Conservation (phyloP, 768 basidiomycete genomes). For the Tylopilus intermedius region DNA sequence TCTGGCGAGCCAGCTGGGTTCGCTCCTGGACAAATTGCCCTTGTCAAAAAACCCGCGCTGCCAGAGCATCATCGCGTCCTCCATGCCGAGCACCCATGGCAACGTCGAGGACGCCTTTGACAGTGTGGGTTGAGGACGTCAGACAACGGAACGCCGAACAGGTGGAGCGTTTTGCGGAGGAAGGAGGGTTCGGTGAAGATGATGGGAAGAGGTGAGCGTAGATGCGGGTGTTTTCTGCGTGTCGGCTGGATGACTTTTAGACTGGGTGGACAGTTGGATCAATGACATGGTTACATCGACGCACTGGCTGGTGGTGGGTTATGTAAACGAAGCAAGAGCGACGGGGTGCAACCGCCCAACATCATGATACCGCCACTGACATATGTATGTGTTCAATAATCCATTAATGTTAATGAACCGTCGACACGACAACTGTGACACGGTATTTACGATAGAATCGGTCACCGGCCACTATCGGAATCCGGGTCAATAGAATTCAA, state of each 20-base stretch:
- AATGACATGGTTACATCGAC: conserved; percentile 38
- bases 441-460: too few relatives aligned
- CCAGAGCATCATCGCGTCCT: conserved; percentile 74
- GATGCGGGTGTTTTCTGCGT: conserved; percentile 60
- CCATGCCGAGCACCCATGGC: conserved; percentile 69
- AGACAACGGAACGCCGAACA: conserved; percentile 51
- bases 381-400: too few relatives aligned
- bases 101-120: conserved; percentile 68
- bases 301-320: too few relatives aligned
- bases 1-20: conserved; percentile 87
- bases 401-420: too few relatives aligned
- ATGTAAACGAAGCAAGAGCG: too few relatives aligned
- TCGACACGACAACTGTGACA: too few relatives aligned
- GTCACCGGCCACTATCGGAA: too few relatives aligned
- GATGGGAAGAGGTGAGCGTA: conserved; percentile 69
- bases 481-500: too few relatives aligned
- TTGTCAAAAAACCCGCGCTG: conserved; percentile 94
- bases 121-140: conserved; percentile 67
- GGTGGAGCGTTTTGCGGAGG: conserved; percentile 43
- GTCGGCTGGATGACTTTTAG: conserved; percentile 50
- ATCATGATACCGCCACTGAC: too few relatives aligned
- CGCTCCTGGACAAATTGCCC: conserved; percentile 89
- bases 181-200: conserved; percentile 42
- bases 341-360: too few relatives aligned
- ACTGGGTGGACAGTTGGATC: conserved; percentile 37